Percentiles rank a stretch among this genome's conserved stretches.
phyloP scores from a whole-genome alignment of 257 asterid species.

The Nicotiana noctiflora region DNA sequence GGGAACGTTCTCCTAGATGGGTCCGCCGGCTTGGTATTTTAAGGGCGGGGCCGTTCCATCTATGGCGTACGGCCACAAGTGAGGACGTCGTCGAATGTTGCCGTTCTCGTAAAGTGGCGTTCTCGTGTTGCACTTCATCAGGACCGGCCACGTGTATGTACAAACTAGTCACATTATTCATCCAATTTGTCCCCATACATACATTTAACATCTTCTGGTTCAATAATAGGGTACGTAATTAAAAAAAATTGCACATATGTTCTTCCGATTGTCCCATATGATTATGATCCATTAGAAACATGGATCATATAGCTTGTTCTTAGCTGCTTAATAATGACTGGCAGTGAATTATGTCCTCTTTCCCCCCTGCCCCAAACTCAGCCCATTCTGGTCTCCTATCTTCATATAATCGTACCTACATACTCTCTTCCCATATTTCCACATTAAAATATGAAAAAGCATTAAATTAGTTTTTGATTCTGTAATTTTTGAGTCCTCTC shows the following conservation, averaged over 20 bases:
- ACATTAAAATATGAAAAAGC: no score
- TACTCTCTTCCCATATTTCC: not conserved
- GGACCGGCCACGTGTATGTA: no score
- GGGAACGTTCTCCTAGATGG: no score
- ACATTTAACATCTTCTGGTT: not conserved
- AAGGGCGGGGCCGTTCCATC: no score
- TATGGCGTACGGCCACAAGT: no score
- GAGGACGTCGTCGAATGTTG: no score
- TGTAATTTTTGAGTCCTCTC: not conserved
- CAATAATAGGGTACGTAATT: not conserved
- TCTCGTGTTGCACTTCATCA: no score
- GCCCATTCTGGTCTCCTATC: no score
- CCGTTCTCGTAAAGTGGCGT: no score
- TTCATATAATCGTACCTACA: not conserved
- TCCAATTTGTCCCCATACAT: no score
- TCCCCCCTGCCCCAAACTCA: not conserved
- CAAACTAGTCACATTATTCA: no score
- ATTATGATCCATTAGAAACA: not conserved
- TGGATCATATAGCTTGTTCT: not conserved
- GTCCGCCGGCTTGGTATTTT: no score
- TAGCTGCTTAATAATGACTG: not conserved
- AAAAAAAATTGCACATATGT: not conserved
- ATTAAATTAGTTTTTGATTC: not conserved
- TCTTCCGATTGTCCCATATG: not conserved
- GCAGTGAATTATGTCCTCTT: not conserved